A percentile compares a stretch with the other conserved stretches of the same genome.
Evolutionary conservation across 2,329 filamentous ascomycete species (phyloP).

Genomic region (Parascedosporium putredinis): DNA sequence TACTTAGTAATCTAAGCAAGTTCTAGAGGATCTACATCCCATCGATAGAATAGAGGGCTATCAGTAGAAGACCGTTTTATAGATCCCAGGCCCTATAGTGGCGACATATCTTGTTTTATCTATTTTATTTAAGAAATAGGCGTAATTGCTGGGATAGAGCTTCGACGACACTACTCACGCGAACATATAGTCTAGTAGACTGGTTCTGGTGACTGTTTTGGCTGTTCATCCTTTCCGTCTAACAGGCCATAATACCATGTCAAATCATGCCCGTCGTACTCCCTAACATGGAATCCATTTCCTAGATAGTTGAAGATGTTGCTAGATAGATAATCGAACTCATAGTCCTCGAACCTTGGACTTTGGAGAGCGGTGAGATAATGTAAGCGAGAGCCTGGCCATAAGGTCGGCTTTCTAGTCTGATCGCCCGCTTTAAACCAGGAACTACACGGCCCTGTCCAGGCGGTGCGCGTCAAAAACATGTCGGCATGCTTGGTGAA

Average conservation of each 20-base stretch:
- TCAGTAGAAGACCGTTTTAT: too few relatives aligned
- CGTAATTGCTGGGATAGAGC: too few relatives aligned
- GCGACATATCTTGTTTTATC: too few relatives aligned
- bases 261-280: slow-evolving; percentile 28
- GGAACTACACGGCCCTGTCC: slow-evolving; percentile 53
- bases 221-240: slow-evolving; percentile 3
- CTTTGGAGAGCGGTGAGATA: slow-evolving; percentile 44
- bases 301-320: slow-evolving; percentile 53
- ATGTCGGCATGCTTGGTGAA: slow-evolving; percentile 48
- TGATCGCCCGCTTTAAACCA: slow-evolving; percentile 62
- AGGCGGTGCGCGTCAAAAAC: slow-evolving; percentile 42
- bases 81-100: too few relatives aligned
- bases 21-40: too few relatives aligned
- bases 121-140: too few relatives aligned
- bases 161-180: too few relatives aligned
- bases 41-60: too few relatives aligned
- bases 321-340: slow-evolving; percentile 35
- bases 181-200: too few relatives aligned
- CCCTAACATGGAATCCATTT: slow-evolving; percentile 53
- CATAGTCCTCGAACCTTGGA: slow-evolving; percentile 45
- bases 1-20: too few relatives aligned
- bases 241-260: not conserved
- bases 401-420: slow-evolving; percentile 52
- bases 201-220: not conserved
- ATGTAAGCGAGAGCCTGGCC: slow-evolving; percentile 58